Evolutionary conservation across 495 filamentous ascomycete species (phyloP).

Genomic region (Emericellopsis terricola): DNA sequence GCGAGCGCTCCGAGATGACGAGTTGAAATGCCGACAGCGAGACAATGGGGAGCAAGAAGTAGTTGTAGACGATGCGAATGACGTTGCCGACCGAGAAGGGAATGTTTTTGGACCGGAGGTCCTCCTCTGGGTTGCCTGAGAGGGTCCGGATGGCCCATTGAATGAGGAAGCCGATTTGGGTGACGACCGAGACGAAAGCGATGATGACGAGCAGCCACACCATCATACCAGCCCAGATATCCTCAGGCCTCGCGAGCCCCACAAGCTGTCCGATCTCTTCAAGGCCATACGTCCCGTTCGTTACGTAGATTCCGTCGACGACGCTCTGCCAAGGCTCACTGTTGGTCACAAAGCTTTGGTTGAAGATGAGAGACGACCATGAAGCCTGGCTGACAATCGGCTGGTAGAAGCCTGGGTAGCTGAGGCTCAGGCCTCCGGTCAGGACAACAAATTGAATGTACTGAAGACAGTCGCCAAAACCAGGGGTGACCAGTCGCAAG

Average conservation of each 20-base stretch:
- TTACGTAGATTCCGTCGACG: conserved; percentile 72
- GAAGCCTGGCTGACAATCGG: conserved; percentile 70
- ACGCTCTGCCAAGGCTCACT: conserved; percentile 41
- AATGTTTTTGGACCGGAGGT: conserved; percentile 76
- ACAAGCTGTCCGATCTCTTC: conserved; percentile 63
- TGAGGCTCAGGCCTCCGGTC: conserved; percentile 66
- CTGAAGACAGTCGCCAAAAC: conserved; percentile 92
- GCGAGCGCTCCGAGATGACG: conserved; percentile 49
- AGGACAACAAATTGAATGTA: conserved; percentile 90
- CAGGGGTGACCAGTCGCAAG: conserved; percentile 81
- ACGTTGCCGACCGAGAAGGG: conserved; percentile 84
- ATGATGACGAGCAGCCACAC: conserved; percentile 69
- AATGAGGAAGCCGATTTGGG: conserved; percentile 56
- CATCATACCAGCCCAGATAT: conserved; percentile 88
- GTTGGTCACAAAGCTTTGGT: conserved; percentile 66
- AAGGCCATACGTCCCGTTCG: conserved; percentile 54
- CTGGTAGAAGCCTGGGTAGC: conserved; percentile 90
- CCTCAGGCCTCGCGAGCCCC: conserved; percentile 56
- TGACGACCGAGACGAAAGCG: conserved; percentile 43
- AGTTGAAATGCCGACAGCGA: conserved; percentile 81
- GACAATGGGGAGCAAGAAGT: conserved; percentile 72
- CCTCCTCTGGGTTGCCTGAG: conserved; percentile 58
- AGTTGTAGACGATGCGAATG: conserved; percentile 80
- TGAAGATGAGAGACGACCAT: conserved; percentile 88
- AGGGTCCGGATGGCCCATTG: conserved; percentile 59